phyloP scores from a whole-genome alignment of 2,329 filamentous ascomycete species.

The Neofusicoccum laricinum region DNA sequence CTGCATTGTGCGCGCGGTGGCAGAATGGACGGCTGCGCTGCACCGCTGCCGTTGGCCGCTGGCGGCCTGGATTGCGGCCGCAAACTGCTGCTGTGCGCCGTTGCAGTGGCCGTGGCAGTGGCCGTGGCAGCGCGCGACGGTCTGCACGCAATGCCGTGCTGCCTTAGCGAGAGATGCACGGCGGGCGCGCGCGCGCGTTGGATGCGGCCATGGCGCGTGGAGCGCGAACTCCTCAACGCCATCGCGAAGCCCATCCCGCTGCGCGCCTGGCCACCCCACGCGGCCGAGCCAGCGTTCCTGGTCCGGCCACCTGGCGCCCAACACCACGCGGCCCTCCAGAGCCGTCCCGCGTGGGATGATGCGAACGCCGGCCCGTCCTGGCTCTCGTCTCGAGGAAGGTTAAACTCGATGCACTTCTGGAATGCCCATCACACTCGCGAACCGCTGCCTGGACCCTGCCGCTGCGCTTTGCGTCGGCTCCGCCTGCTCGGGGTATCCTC shows the following conservation, averaged over 20 bases:
- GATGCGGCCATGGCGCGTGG: background rate
- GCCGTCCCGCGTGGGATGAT: background rate
- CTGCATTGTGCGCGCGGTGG: background rate
- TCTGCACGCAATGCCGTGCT: background rate
- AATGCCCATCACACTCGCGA: no score
- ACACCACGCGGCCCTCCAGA: background rate
- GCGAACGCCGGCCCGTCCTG: background rate
- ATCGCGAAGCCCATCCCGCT: background rate
- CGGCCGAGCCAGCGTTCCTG: background rate
- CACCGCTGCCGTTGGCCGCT: background rate
- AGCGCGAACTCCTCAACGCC: background rate
- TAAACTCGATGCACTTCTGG: background rate
- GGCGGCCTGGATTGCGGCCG: background rate
- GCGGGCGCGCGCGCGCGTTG: background rate
- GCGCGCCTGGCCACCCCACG: background rate
- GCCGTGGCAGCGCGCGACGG: background rate
- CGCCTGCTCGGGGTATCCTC: background rate
- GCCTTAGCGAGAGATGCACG: background rate
- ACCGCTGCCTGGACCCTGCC: background rate
- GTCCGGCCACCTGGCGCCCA: background rate
- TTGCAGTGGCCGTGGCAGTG: no score
- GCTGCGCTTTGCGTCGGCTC: background rate
- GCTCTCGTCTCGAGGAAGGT: background rate
- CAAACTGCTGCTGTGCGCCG: background rate
- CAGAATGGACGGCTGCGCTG: background rate